phyloP scores from a whole-genome alignment of 108 stramenopile species.

The Cyclotella choctawhatcheeana region DNA sequence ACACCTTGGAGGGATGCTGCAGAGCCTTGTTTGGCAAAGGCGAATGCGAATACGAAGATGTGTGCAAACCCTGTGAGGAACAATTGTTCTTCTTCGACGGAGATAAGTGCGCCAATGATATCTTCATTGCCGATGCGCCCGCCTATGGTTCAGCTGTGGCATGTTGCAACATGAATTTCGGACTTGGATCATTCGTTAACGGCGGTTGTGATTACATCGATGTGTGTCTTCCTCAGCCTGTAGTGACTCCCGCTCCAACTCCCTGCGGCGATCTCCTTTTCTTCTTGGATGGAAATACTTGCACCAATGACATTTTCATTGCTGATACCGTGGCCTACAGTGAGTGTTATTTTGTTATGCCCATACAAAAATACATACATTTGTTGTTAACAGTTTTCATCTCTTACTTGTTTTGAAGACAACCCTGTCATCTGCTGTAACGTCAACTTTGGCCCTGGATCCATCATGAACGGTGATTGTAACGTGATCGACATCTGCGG shows the following conservation, averaged over 20 bases:
- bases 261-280: conserved; percentile 4
- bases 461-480: background rate
- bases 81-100: conserved; percentile 9
- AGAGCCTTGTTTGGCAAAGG: background rate
- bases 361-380: background rate
- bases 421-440: background rate
- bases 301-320: conserved; percentile 13
- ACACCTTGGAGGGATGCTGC: conserved; percentile 14
- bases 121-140: background rate
- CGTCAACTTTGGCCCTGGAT: background rate
- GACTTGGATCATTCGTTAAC: conserved; percentile 3
- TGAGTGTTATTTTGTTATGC: background rate
- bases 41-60: conserved; percentile 7
- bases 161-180: conserved; percentile 8
- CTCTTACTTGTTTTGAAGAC: background rate
- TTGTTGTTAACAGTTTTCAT: background rate
- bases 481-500: conserved; percentile 1
- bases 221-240: conserved; percentile 8
- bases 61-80: conserved; percentile 9
- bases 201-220: conserved; percentile 8
- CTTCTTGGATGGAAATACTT: background rate
- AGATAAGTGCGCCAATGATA: conserved; percentile 3
- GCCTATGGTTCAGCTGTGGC: background rate
- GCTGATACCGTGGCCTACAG: background rate
- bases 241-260: conserved; percentile 9